These are phyloP conservation scores for Teratosphaeriaceae sp. DNA, from an alignment of 2,329 filamentous ascomycete species.

Conservation along the genomic window DNA sequence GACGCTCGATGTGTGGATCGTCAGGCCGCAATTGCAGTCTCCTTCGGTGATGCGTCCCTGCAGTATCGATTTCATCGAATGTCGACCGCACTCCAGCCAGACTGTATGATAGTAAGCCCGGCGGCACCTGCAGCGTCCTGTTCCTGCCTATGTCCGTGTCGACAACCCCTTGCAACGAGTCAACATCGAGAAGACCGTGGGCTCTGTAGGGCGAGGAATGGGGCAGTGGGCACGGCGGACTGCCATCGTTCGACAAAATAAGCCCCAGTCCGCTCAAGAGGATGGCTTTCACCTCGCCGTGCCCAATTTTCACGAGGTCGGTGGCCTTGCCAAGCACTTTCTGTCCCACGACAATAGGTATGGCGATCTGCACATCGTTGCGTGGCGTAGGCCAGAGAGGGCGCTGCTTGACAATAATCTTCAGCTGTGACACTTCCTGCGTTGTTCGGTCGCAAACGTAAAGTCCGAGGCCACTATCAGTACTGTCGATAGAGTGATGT, in stretches of 20 bases:
- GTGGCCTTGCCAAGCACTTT: conserved; percentile 6
- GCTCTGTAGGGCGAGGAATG: conserved; percentile 17
- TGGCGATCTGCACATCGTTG: conserved; percentile 11
- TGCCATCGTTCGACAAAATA: conserved; percentile 18
- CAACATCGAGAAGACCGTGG: conserved; percentile 14
- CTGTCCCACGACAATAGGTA: conserved; percentile 19
- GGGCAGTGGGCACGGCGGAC: conserved; percentile 16
- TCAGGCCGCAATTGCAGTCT: conserved; percentile 22
- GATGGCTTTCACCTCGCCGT: conserved; percentile 11
- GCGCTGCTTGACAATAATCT: conserved; percentile 21
- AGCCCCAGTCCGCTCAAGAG: conserved; percentile 19
- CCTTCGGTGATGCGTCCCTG: conserved; percentile 23
- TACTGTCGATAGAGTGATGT: not conserved
- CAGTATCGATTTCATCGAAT: conserved; percentile 21
- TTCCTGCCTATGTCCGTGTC: conserved; percentile 23
- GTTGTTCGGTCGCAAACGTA: conserved; percentile 22
- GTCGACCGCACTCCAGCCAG: conserved; percentile 16
- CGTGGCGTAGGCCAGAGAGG: conserved; percentile 19
- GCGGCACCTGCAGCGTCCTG: conserved; percentile 16
- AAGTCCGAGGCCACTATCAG: conserved; percentile 18
- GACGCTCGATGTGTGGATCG: conserved; percentile 13
- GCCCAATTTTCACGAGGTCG: not conserved
- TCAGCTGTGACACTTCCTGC: conserved; percentile 17
- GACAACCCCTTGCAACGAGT: no score
- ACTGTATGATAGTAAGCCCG: conserved; percentile 8